Base-by-base conservation (phyloP, 305 asterid genomes). In the Coffea humblotiana region DNA sequence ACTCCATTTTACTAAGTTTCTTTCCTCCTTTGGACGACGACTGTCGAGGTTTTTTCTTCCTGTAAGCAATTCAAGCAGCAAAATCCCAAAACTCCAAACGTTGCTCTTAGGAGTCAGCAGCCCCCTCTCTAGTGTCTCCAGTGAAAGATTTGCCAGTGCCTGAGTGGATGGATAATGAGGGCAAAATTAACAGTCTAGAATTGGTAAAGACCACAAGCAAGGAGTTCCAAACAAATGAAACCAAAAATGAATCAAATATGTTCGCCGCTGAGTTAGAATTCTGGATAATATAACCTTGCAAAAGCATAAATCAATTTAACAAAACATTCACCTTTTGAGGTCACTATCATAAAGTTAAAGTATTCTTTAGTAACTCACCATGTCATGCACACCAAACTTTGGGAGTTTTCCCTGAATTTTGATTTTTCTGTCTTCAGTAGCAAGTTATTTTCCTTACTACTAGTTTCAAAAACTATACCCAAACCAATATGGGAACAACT, bases 61-160 rank as follows among this genome's bases (percentile, higher is more conserved):
- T 0, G 98, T 93, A 56, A 96, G 97, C 91, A 96, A 78, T 88
- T 94, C 99, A 32, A 96, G 98, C 79, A 96, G 97, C 78, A 96
- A 88, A 65, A 96, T 91, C 52, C 99, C 99, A 23, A 94, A 96
- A 83, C 99, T 94, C 99, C 99, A 96, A 8, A 94, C 99, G 71
- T 96, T 94, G 88, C 98, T 93, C 92, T 96, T 96, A 0, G 99
- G 99, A 61, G 99, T 96, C 43, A 91, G 90, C 79, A 94, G 78
- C 68, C 99, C 99, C 81, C 83, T 89, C 88, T 94, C 99, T 49
- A 91, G 86, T 25, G 99, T 93, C 92, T 96, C 99, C 85, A 90
- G 89, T 12, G 98, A 94, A 69, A 96, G 98, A 83, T 93, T 94
- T 48, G 91, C 97, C 78, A 90, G 79, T 52, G 97, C 98, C 99